Base-by-base conservation (phyloP, 768 basidiomycete species). In the Suillus hirtellus region DNA sequence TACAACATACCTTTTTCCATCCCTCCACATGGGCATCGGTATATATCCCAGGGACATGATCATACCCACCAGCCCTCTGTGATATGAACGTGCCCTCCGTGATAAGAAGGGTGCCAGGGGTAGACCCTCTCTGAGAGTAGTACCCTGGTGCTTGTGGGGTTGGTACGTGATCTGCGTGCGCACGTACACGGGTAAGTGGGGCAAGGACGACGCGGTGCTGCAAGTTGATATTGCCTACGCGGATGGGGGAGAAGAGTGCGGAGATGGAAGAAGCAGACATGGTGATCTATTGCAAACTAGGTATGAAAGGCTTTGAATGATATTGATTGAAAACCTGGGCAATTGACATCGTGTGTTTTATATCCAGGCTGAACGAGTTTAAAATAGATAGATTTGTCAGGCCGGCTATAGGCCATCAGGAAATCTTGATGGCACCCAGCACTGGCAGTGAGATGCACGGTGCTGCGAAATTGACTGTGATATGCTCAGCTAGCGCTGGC, bases 31-130 rank as follows among this genome's bases (percentile, higher is more conserved):
- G 90, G 27, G 81, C 84, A 3, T 81, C 71, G n/a, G 71, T 84
- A 79, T 83, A 90, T 60, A 90, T 84, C 0, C 89, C 90, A 1
- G 89, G 90, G 0, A 82, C 80, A 61, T 84, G 73, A 1, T 63
- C 58, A 47, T 73, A 77, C 1, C 86, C 87, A 3, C 82, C 84
- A 0, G 86, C 85, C 15, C 79, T 67, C 1, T 73, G 70, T 0
- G 82, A 79, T 55, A 90, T 82, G 59, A 81, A 75, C 2, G 86
- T 85, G 0, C 79, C 87, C 71, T 90, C 87, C 2, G 84, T 73
- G 61, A 90, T 79, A 50, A 86, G 72, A 11, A 89, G 72, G 0
- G 83, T 86, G 0, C 87, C 87, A 0, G 82, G 80, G 0, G 71
- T 67, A 40, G 75, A 73, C 5, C 75, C 78, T 0, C 85, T 80